Evolutionary conservation across 2,329 filamentous ascomycete genomes (phyloP).

Genomic region (Diaporthe aspalathi): DNA sequence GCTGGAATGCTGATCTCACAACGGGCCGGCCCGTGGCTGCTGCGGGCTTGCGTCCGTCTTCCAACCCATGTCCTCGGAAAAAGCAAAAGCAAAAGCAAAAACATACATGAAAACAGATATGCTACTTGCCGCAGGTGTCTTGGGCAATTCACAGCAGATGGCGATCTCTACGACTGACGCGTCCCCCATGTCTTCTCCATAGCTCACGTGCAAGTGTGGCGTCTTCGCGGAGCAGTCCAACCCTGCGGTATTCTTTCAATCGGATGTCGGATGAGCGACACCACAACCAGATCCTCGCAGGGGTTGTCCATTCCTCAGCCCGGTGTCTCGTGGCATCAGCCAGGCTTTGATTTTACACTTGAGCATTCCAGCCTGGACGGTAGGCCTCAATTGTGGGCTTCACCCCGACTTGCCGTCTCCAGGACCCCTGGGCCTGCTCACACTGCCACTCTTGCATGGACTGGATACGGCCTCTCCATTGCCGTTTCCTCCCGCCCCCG

Average conservation of each 20-base stretch:
- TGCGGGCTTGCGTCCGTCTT: no score
- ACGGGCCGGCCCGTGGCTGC: slow-evolving; percentile 25
- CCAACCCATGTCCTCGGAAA: neutral
- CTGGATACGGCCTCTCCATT: neutral
- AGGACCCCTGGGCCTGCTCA: neutral
- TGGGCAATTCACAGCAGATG: no score
- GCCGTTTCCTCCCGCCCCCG: neutral
- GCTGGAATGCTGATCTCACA: neutral
- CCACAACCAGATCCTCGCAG: neutral
- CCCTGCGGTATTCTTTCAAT: no score
- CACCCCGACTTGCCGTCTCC: no score
- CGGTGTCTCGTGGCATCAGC: neutral
- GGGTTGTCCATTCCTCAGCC: neutral
- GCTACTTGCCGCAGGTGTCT: no score
- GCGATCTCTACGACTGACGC: no score
- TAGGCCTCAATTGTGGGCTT: slow-evolving; percentile 12
- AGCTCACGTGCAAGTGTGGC: neutral
- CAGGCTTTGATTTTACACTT: slow-evolving; percentile 26
- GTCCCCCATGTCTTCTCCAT: neutral
- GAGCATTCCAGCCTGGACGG: slow-evolving; percentile 23
- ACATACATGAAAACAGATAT: neutral
- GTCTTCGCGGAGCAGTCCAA: neutral
- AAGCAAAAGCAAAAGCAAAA: slow-evolving; percentile 6
- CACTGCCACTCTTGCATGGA: slow-evolving; percentile 18
- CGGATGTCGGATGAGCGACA: no score